Evolutionary conservation across 176 grass and related monocot species (phyloP), one percentile per base, ranked within the genome.

Genomic region (Eremochloa ophiuroides): DNA sequence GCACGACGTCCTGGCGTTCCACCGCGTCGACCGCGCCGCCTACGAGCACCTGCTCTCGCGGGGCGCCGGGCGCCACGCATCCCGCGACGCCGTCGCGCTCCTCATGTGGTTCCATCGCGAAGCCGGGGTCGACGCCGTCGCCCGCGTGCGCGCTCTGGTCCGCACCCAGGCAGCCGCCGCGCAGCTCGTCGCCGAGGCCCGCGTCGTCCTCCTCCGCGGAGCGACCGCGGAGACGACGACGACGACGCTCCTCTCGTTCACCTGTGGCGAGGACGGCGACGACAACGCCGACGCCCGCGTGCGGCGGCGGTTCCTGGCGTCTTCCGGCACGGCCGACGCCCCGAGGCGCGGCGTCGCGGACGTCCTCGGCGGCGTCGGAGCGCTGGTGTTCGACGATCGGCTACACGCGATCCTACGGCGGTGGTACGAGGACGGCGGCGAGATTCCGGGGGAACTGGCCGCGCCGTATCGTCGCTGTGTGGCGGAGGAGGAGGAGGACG

Each of bases 41-140:
- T 98, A 86, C 64, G 92, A 94, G 15, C 87, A 46, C 25, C 81
- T 51, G 5, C 34, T 93, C 31, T 39, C 51, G 15, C 80, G 80
- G 7, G 88, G 90, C 8, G 70, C 74, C 6, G 66, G 43, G 28
- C 81, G 68, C 0, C 47, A 61, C 10, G 18, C 80, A 3, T 88
- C 92, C 25, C 90, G 90, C 66, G 88, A 93, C 28, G 78, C 84
- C 18, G 88, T 98, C 14, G 86, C 90, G 46, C 86, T 98, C 10
- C 85, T 94, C 74, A 94, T 94, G 81, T 98, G 92, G 95, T 46
- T 93, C 31, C 81, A 94, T 74, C 81, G 58, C 53, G 0, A 18
- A 41, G 62, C 28, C 31, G 40, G 62, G 62, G 64, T 53, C n/a
- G 88, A 98, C 63, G 79, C 88, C 65, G 62, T 84, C 29, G 15